Conservation (phyloP, 2,329 filamentous ascomycete genomes). For the Ophiocordyceps camponoti-saundersi region DNA sequence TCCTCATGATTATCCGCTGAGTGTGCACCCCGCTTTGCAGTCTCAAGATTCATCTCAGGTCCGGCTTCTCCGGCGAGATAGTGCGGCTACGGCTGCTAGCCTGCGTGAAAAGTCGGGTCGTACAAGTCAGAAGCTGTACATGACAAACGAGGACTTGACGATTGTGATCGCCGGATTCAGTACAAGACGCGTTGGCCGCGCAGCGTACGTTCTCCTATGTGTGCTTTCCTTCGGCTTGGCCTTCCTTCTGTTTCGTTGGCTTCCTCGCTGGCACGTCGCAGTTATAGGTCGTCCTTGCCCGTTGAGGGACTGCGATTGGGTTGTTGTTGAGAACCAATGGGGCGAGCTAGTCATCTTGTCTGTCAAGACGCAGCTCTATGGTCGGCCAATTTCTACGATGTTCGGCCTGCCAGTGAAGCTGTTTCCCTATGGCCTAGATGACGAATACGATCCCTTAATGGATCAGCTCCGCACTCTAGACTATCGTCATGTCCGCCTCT, state of each 20-base stretch:
- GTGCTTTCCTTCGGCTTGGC: constrained; percentile 56
- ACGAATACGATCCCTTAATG: constrained; percentile 58
- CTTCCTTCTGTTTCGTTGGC: constrained; percentile 76
- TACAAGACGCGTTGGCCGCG: constrained; percentile 54
- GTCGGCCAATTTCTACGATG: constrained; percentile 38
- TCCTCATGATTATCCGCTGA: constrained; percentile 29
- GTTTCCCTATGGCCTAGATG: constrained; percentile 33
- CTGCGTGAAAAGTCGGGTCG: constrained; percentile 40
- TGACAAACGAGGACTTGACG: constrained; percentile 83
- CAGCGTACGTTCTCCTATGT: constrained; percentile 55
- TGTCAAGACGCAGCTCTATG: constrained; percentile 38
- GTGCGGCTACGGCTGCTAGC: constrained; percentile 50
- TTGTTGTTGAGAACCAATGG: constrained; percentile 97
- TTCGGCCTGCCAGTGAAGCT: constrained; percentile 53
- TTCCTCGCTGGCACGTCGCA: constrained; percentile 71
- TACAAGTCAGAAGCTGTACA: constrained; percentile 78
- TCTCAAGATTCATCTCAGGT: constrained; percentile 39
- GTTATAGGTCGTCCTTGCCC: constrained; percentile 53
- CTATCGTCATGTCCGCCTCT: constrained; percentile 89
- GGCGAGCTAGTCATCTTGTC: constrained; percentile 70
- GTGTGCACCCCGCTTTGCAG: constrained; percentile 44
- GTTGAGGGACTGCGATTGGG: constrained; percentile 68
- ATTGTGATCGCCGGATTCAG: constrained; percentile 85
- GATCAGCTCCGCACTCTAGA: constrained; percentile 61
- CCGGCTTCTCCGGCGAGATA: constrained; percentile 56